These are phyloP conservation scores for Reticulascus tulasneorum DNA, from an alignment of 2,329 filamentous ascomycete genomes.

Conservation along the genomic window DNA sequence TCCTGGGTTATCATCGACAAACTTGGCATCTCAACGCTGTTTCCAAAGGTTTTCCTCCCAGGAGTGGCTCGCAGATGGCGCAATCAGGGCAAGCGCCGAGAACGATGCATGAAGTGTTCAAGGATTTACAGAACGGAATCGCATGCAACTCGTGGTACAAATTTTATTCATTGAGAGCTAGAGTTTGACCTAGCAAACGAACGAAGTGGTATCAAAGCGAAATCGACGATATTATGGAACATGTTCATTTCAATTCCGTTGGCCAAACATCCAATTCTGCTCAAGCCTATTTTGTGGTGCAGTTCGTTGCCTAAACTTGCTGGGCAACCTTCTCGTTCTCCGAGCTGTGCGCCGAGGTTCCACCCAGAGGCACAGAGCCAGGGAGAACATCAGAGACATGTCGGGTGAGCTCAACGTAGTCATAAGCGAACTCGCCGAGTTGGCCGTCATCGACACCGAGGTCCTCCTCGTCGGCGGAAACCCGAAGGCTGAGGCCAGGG, in stretches of 20 bases:
- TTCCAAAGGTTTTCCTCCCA: too few relatives aligned
- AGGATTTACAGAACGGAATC: too few relatives aligned
- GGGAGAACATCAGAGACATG: conserved; percentile 51
- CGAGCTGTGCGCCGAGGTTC: conserved; percentile 14
- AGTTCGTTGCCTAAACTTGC: too few relatives aligned
- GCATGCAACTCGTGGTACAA: too few relatives aligned
- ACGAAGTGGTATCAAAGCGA: conserved; percentile 1
- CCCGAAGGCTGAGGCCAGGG: conserved; percentile 66
- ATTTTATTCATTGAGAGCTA: too few relatives aligned
- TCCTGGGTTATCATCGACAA: too few relatives aligned
- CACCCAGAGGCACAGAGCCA: conserved; percentile 1
- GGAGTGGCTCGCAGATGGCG: too few relatives aligned
- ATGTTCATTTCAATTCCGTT: background rate
- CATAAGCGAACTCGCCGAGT: conserved; percentile 79
- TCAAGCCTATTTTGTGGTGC: background rate
- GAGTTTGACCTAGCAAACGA: too few relatives aligned
- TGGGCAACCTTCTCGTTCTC: conserved; percentile 11
- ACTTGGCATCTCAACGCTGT: too few relatives aligned
- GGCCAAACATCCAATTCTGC: too few relatives aligned
- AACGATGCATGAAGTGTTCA: too few relatives aligned
- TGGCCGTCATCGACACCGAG: conserved; percentile 69
- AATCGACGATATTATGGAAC: background rate
- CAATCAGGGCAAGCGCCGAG: too few relatives aligned
- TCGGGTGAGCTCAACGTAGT: conserved; percentile 69
- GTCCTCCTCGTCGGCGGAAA: conserved; percentile 63